These are phyloP conservation scores for Athelia sp. DNA, from an alignment of 1,284 basidiomycete species.

Conservation along the genomic window DNA sequence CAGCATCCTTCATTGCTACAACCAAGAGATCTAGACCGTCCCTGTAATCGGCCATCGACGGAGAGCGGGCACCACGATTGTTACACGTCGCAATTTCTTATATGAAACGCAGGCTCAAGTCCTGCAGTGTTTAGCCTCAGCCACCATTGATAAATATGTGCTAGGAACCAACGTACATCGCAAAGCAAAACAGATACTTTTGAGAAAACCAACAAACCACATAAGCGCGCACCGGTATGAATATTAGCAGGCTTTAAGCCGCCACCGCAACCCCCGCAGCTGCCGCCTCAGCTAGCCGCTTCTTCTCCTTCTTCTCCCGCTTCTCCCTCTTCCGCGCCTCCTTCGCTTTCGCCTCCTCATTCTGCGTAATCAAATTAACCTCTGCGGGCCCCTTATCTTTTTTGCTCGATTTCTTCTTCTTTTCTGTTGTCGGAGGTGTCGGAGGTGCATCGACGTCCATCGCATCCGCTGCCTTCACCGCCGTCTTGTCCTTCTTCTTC, in stretches of 20 bases:
- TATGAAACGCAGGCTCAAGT: no score
- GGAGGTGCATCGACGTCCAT: neutral
- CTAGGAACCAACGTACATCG: neutral
- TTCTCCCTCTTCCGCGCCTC: constrained; percentile 24
- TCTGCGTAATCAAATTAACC: neutral
- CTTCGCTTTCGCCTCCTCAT: constrained; percentile 12
- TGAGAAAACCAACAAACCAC: no score
- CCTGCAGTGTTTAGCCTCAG: no score
- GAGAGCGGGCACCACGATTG: no score
- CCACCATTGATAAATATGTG: no score
- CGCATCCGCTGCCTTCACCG: constrained; percentile 1
- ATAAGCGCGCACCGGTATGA: no score
- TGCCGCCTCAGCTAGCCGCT: constrained; percentile 3
- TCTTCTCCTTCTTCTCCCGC: constrained; percentile 17
- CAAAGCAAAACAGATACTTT: no score
- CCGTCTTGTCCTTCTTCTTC: constrained; percentile 5
- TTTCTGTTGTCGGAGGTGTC: constrained; percentile 4
- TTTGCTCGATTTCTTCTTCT: constrained; percentile 18
- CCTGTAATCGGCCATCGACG: no score
- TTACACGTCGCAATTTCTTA: no score
- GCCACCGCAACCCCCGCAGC: neutral
- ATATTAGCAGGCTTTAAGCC: neutral
- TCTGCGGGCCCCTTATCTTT: constrained; percentile 1
- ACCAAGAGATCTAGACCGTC: no score
- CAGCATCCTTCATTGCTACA: no score